Evolutionary conservation across 1,139 yeast genomes (phyloP), one percentile per base, ranked within the genome.

Genomic region (Candida sp.): DNA sequence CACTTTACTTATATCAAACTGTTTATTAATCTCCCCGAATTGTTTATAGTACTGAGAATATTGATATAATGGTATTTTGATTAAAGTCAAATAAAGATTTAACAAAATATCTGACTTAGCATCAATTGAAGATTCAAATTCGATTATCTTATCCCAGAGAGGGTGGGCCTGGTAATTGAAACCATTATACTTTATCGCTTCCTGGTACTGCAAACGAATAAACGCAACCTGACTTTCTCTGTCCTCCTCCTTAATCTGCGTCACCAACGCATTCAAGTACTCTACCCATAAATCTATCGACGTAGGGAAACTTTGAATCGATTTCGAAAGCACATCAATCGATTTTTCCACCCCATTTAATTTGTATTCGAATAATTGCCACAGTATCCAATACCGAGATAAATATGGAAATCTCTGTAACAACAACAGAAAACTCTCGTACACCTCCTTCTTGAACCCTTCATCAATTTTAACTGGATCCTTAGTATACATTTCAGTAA

Each of bases 251-350:
- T 22, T 59, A 47, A 70, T 66, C 4, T 58, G 57, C 1, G 79
- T 65, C 5, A 73, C 56, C 27, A 81, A 54, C 1, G 84, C 81
- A 36, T 72, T 70, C 44, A 84, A 54, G 55, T 81, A 84, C 50
- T 84, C 89, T 1, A 68, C 54, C 93, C 93, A 85, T 4, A 85
- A 62, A n/a, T 79, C 84, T 8, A 83, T 51, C 2, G 86, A 81
- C 36, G 67, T 64, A 0, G 87, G 87, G 49, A 77, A 80, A 0
- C 65, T 64, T 7, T 62, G 66, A 4, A 82, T 72, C 0, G 85
- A 70, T 23, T 63, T 58, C n/a, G 70, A 64, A 36, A 84, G 57
- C 0, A 77, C 63, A 1, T 61, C 58, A 3, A 81, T 64, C 1
- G 87, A 80, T 2, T 69, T 67, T 1, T 72, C 67, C 1, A 74